phyloP scores from a whole-genome alignment of 192 early-diverging fungal genomes.

The Gigaspora rosea region DNA sequence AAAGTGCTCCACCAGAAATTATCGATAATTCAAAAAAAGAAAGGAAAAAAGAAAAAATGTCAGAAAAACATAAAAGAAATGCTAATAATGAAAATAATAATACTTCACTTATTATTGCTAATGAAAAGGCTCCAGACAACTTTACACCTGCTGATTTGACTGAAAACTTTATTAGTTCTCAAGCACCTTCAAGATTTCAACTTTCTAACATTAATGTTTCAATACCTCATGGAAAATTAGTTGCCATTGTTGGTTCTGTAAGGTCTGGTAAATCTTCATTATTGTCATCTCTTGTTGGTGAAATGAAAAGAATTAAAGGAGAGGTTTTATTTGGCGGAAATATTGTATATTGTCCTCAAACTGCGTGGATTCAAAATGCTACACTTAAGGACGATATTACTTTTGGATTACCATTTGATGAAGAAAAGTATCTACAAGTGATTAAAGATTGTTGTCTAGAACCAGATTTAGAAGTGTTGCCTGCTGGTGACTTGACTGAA shows the following conservation, averaged over 20 bases:
- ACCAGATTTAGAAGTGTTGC: conserved; percentile 63
- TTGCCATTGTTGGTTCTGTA: conserved; percentile 67
- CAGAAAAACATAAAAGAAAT: conserved; percentile 55
- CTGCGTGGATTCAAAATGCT: conserved; percentile 69
- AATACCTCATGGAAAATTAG: conserved; percentile 50
- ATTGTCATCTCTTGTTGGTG: conserved; percentile 65
- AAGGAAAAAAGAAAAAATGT: conserved; percentile 38
- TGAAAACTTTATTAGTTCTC: conserved; percentile 4
- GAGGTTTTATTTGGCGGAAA: conserved; percentile 52
- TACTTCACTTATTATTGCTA: neutral
- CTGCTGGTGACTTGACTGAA: conserved; percentile 66
- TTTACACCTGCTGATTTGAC: conserved; percentile 46
- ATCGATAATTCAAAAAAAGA: conserved; percentile 6
- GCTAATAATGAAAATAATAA: conserved; percentile 34
- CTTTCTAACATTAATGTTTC: conserved; percentile 52
- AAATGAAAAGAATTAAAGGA: conserved; percentile 59
- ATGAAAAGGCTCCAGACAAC: conserved; percentile 23
- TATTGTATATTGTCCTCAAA: conserved; percentile 61
- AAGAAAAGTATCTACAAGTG: conserved; percentile 55
- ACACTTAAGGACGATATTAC: conserved; percentile 75
- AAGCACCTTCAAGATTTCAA: conserved; percentile 49
- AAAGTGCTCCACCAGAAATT: conserved; percentile 46
- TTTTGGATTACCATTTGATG: conserved; percentile 68
- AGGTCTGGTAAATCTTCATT: conserved; percentile 67
- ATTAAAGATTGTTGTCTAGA: conserved; percentile 61